Base-by-base conservation (phyloP, 129 eudicot genomes). In the Apium graveolens region DNA sequence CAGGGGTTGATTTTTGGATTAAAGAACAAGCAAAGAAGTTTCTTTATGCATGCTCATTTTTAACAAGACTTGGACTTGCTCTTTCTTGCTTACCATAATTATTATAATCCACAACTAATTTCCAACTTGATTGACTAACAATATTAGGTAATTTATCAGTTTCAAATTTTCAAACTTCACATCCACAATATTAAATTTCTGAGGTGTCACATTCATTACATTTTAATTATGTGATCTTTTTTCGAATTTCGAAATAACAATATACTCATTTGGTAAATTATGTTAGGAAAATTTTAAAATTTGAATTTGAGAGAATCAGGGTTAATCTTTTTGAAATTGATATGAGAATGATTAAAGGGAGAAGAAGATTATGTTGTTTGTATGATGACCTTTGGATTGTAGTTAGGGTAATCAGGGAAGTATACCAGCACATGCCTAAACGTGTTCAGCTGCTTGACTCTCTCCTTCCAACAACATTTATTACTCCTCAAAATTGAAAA, bases 21-120 rank as follows among this genome's bases (percentile, higher is more conserved):
- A 62, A 41, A 63, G 88, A 89, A 81, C 78, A 78, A 85, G 89
- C 91, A 79, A 73, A 74, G 89, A 83, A 82, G 84, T 86, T 89
- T 83, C 90, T 78, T 82, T n/a, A 74, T 81, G 10, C 70, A 24
- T 51, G 14, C 35, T 76, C 29, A 17, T 70, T 70, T 70, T 70
- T 16, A 70, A 35, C 26, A 35, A 34, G 14, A 38, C 44, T 70
- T 70, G 27, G 43, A 70, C 72, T 66, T 66, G 38, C 24, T 24
- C 31, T 60, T 60, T 60, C 68, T 66, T 66, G 11, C 48, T 66
- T 66, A 12, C 39, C 72, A 31, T 12, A 16, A 66, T 66, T 66
- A 66, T 66, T 66, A 66, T 4, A 32, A 66, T 66, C 71, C 70
- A 2, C 71, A 29, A 11, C 21, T 14, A 65, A 65, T 27, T 66